Evolutionary conservation across 352 stramenopile species (phyloP).

Genomic region (Pythium brachiatum): DNA sequence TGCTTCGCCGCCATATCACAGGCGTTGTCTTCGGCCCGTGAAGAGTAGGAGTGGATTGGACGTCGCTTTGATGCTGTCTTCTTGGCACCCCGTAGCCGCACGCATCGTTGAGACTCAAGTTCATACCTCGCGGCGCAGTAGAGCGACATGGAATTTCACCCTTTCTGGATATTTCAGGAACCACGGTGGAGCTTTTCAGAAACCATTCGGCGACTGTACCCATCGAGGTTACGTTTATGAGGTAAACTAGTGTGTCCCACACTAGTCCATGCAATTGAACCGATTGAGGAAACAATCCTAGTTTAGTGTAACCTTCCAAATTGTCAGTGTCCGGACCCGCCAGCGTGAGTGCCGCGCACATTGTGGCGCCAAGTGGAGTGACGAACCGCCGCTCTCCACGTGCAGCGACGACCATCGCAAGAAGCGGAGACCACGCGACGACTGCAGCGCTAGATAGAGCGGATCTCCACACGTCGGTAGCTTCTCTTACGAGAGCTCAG

Average conservation of each 20-base stretch:
- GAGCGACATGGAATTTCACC: too few species aligned
- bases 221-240: too few species aligned
- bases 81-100: too few species aligned
- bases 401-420: background rate
- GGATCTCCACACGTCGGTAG: background rate
- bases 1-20: too few species aligned
- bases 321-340: background rate
- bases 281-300: background rate
- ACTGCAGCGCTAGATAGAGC: background rate
- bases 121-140: too few species aligned
- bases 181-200: too few species aligned
- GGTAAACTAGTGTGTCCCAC: conserved; percentile 3
- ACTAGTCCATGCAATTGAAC: background rate
- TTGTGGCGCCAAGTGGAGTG: conserved; percentile 2
- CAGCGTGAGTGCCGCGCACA: background rate
- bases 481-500: background rate
- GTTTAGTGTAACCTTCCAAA: background rate
- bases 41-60: too few species aligned
- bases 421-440: background rate
- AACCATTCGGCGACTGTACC: too few species aligned
- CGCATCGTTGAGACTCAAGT: too few species aligned
- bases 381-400: background rate
- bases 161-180: too few species aligned
- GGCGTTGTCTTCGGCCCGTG: too few species aligned
- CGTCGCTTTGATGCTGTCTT: too few species aligned